These are phyloP conservation scores for peach (Prunus persica) DNA, from an alignment of 306 rosid species.

Conservation along the genomic window DNA sequence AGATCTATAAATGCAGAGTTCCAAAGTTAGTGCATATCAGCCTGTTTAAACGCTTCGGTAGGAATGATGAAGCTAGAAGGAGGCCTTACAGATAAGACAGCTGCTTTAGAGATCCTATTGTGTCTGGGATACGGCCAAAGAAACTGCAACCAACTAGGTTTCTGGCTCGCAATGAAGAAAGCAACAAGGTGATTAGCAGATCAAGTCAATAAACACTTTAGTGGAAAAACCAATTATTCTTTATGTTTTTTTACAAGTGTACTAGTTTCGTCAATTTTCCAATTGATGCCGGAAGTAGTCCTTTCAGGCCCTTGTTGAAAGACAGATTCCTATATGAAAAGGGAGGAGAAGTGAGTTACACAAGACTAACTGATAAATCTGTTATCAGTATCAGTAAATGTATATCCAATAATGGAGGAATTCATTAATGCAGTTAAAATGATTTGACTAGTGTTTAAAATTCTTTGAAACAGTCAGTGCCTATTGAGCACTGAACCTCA, in stretches of 20 bases:
- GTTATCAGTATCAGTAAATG: neutral
- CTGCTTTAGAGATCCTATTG: constrained; percentile 50
- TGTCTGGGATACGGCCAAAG: constrained; percentile 57
- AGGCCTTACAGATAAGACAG: constrained; percentile 55
- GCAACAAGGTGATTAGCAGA: neutral
- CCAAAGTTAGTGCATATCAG: neutral
- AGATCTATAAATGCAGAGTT: constrained; percentile 20
- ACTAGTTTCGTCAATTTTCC: constrained; percentile 31
- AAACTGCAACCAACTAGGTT: constrained; percentile 59
- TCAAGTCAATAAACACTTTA: neutral
- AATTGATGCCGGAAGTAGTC: constrained; percentile 37
- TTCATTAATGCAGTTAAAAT: neutral
- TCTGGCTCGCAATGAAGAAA: constrained; percentile 34
- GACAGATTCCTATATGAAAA: constrained; percentile 47
- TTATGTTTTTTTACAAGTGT: constrained; percentile 15
- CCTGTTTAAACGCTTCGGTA: neutral
- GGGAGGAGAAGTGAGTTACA: neutral
- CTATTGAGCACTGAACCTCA: neutral
- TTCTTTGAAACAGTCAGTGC: neutral
- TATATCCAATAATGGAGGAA: neutral
- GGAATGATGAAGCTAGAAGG: neutral
- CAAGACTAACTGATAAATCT: neutral
- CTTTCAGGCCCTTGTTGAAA: constrained; percentile 41
- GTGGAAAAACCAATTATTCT: neutral
- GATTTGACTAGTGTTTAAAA: neutral